Percentiles rank a stretch among this genome's conserved stretches.
Conservation (phyloP, 345 rosid species). For the Toxicodendron radicans region DNA sequence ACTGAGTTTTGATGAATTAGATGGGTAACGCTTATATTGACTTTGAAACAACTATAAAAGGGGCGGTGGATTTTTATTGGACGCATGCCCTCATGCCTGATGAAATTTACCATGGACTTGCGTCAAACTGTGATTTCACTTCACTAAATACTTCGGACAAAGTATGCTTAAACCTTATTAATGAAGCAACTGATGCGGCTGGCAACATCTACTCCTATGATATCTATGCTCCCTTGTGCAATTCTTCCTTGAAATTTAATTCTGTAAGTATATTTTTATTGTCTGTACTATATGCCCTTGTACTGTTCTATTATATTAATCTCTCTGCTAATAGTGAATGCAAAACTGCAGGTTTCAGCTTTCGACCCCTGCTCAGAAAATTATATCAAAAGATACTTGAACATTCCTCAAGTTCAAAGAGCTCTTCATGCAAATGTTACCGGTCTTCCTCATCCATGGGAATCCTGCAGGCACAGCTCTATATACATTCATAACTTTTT, state of each 20-base stretch:
- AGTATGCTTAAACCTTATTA: background rate
- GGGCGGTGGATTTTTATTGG: constrained; percentile 17
- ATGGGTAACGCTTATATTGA: constrained; percentile 21
- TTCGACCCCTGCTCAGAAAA: constrained; percentile 24
- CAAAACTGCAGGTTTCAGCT: constrained; percentile 6
- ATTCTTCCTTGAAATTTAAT: constrained; percentile 7
- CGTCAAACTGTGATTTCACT: constrained; percentile 11
- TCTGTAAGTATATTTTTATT: background rate
- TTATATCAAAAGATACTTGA: constrained; percentile 21
- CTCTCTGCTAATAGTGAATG: background rate
- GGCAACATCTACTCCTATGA: constrained; percentile 20
- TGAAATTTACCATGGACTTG: constrained; percentile 16
- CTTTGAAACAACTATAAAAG: constrained; percentile 15
- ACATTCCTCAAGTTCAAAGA: constrained; percentile 22
- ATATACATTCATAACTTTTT: background rate
- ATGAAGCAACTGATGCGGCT: constrained; percentile 1
- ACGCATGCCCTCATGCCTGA: constrained; percentile 25
- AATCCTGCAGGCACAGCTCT: constrained; percentile 18
- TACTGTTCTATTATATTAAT: background rate
- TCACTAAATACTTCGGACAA: background rate
- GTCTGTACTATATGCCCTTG: background rate
- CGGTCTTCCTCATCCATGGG: constrained; percentile 27
- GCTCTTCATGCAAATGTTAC: constrained; percentile 29
- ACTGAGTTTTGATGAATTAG: background rate
- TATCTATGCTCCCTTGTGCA: constrained; percentile 26